Percentiles rank a stretch among this genome's conserved stretches.
These are phyloP conservation scores for Phytophthora hybrid DNA, from an alignment of 352 stramenopile species.

Conservation along the genomic window DNA sequence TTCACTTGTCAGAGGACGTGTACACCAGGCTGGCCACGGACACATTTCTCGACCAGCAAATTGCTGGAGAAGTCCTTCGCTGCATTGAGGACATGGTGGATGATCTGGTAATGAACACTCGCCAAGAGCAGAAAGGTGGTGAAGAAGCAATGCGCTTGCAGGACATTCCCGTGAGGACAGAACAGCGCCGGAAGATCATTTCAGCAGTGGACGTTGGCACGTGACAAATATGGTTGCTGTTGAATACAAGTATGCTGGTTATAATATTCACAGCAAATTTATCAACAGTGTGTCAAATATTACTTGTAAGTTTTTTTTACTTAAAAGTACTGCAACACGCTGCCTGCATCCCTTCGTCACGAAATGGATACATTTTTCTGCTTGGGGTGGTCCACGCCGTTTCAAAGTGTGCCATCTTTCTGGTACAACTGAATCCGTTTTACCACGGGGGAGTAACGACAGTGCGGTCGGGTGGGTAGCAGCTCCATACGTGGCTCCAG, in stretches of 20 bases:
- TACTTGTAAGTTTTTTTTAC: too few relatives aligned
- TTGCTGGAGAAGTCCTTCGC: slow-evolving; percentile 38
- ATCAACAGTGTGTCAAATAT: slow-evolving; percentile 53
- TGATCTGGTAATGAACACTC: slow-evolving; percentile 30
- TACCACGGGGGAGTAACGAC: slow-evolving; percentile 18
- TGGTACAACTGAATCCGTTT: slow-evolving; percentile 3
- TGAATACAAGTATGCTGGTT: background rate
- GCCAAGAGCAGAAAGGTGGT: slow-evolving; percentile 25
- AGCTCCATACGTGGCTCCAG: slow-evolving; percentile 13
- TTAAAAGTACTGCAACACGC: too few relatives aligned
- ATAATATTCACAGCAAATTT: slow-evolving; percentile 30
- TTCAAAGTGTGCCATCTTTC: background rate
- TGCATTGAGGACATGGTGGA: slow-evolving; percentile 47
- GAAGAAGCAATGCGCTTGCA: slow-evolving; percentile 38
- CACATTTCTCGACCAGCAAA: slow-evolving; percentile 38
- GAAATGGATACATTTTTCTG: background rate
- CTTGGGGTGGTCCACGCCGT: background rate
- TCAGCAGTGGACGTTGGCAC: slow-evolving; percentile 15
- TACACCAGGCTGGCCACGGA: slow-evolving; percentile 17
- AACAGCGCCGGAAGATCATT: slow-evolving; percentile 42
- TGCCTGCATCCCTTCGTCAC: too few relatives aligned
- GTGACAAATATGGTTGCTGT: background rate
- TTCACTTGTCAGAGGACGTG: slow-evolving; percentile 21
- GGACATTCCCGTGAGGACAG: slow-evolving; percentile 52
- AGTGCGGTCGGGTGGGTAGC: background rate